Conservation (phyloP, 495 filamentous ascomycete species). For the Podospora bellae-mahoneyi region DNA sequence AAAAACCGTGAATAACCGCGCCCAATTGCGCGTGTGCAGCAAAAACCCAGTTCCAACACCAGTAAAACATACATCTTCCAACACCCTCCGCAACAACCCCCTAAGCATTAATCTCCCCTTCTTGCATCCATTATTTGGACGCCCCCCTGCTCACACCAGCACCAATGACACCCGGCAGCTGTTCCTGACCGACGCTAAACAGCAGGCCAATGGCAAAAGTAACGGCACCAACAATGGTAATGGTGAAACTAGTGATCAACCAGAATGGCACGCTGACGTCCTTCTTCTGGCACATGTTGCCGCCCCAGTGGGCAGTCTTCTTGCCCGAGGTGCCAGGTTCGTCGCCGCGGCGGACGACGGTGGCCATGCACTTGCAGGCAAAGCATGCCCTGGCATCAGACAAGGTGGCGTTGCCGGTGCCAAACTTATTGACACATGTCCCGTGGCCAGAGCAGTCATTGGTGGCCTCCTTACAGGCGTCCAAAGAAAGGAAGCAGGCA, state of each 20-base stretch:
- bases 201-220: slow-evolving; percentile 69
- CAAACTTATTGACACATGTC: slow-evolving; percentile 60
- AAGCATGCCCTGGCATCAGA: slow-evolving; percentile 58
- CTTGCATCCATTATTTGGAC: slow-evolving; percentile 7
- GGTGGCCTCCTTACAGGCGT: slow-evolving; percentile 60
- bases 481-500: slow-evolving; percentile 61
- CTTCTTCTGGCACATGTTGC: slow-evolving; percentile 84
- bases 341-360: slow-evolving; percentile 44
- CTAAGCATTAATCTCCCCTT: background rate
- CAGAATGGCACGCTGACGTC: slow-evolving; percentile 87
- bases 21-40: slow-evolving; percentile 5
- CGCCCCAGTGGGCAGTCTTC: slow-evolving; percentile 63
- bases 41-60: background rate
- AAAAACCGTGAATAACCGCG: background rate
- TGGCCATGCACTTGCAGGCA: slow-evolving; percentile 64
- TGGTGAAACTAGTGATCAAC: slow-evolving; percentile 67
- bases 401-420: slow-evolving; percentile 28
- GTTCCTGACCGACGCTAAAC: slow-evolving; percentile 71
- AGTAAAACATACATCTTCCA: background rate
- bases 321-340: slow-evolving; percentile 25
- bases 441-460: slow-evolving; percentile 76
- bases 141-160: slow-evolving; percentile 68
- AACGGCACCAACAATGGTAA: slow-evolving; percentile 59
- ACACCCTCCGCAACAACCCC: background rate
- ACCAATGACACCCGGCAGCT: slow-evolving; percentile 80